Evolutionary conservation across 441 rosid genomes (phyloP), one percentile per base, ranked within the genome.

Genomic region (Iberis amara): DNA sequence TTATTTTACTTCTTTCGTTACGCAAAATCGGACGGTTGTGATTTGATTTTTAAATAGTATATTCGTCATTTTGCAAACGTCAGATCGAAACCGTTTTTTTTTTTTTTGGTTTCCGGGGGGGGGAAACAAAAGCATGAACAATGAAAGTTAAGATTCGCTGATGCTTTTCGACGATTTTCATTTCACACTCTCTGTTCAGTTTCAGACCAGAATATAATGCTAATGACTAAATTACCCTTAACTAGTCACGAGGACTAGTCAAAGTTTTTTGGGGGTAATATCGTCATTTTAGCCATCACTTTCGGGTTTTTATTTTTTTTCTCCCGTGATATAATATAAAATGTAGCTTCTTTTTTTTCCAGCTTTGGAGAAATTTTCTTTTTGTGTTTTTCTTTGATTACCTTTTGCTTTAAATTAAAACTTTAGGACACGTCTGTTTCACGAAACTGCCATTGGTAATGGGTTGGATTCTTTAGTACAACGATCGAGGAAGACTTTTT

Each of bases 391-490:
- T 50, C 63, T 52, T 46, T 52, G 40, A 15, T 52, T 7, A 6
- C 0, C 46, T 55, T 55, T 62, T 33, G 62, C 68, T 63, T 64
- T 48, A 42, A 10, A n/a, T n/a, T n/a, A n/a, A n/a, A n/a, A n/a
- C n/a, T n/a, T n/a, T n/a, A n/a, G n/a, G 60, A 57, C 50, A 52
- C 15, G 60, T 58, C 70, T 58, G 41, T 59, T 52, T 68, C 55
- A 56, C 68, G 60, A 61, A 59, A 71, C 50, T 58, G 60, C 68
- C 66, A 32, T 65, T 47, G 56, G 1, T 39, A 39, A 61, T 18
- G 55, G 51, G 41, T 33, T 39, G 43, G 62, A 61, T 45, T 56
- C 62, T 30, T 59, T 44, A 24, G 61, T 51, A 51, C 69, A 44
- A 51, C 37, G 7, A 64, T 51, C 69, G 69, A 64, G 59, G 64